Conservation (phyloP, 192 early-diverging fungal genomes). For the Coemansia sp. region DNA sequence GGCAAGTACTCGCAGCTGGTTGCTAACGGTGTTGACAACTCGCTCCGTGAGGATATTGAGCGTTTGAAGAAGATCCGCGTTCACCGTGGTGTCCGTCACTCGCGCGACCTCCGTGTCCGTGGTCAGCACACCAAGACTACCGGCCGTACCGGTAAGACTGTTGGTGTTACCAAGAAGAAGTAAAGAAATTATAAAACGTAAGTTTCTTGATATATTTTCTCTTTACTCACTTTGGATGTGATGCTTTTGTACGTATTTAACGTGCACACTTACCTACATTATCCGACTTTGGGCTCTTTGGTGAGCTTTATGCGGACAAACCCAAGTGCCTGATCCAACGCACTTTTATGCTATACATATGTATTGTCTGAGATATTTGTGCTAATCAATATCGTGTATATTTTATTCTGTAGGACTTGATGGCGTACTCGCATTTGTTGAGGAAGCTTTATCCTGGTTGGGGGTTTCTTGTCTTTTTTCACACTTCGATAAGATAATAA, state of each 20-base stretch:
- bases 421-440: conserved; percentile 1
- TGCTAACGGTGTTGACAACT: conserved; percentile 94
- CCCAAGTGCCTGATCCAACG: conserved; percentile 10
- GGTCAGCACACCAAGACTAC: conserved; percentile 99
- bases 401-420: background rate
- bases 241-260: conserved; percentile 2
- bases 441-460: background rate
- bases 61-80: conserved; percentile 99
- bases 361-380: background rate
- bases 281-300: conserved; percentile 5
- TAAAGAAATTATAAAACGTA: conserved; percentile 54
- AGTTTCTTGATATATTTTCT: conserved; percentile 23
- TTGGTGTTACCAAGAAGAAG: conserved; percentile 99
- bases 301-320: conserved; percentile 17
- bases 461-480: background rate
- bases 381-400: background rate
- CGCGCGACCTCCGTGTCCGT: conserved; percentile 97
- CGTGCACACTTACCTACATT: conserved; percentile 12
- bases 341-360: background rate
- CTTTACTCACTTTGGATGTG: conserved; percentile 3
- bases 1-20: conserved; percentile 95
- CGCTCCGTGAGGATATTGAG: conserved; percentile 98
- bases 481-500: background rate
- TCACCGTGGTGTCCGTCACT: conserved; percentile 99
- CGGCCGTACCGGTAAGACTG: conserved; percentile 92